Evolutionary conservation across 2,329 filamentous ascomycete genomes (phyloP).

Genomic region (Leptosphaerulina australis): DNA sequence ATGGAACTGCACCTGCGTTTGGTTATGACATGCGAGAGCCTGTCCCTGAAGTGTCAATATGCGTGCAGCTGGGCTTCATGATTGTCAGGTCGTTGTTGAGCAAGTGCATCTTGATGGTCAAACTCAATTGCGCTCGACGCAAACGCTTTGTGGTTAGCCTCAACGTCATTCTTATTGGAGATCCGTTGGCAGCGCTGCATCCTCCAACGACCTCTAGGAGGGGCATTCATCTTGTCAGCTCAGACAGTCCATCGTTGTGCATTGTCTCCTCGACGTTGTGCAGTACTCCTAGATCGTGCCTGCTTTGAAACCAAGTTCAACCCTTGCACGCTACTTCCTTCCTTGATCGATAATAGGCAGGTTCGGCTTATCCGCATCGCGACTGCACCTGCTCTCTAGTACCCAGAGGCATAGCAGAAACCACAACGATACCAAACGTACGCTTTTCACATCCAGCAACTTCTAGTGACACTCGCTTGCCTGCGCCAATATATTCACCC

Average conservation of each 20-base stretch:
- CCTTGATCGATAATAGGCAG: slow-evolving; percentile 11
- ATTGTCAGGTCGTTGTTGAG: not conserved
- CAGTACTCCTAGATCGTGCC: not conserved
- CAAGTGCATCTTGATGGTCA: not conserved
- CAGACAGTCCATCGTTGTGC: not conserved
- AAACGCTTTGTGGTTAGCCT: slow-evolving; percentile 7
- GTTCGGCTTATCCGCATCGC: slow-evolving; percentile 11
- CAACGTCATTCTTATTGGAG: slow-evolving; percentile 16
- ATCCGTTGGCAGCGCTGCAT: slow-evolving; percentile 12
- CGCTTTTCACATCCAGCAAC: slow-evolving; percentile 22
- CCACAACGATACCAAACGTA: slow-evolving; percentile 12
- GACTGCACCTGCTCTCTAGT: slow-evolving; percentile 10
- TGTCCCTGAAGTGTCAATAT: not conserved
- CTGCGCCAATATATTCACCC: slow-evolving; percentile 24
- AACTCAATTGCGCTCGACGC: not conserved
- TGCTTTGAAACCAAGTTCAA: slow-evolving; percentile 10
- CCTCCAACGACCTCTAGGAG: slow-evolving; percentile 4
- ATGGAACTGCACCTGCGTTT: too few species aligned
- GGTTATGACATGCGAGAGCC: not conserved
- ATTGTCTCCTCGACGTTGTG: slow-evolving; percentile 3
- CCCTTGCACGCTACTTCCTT: slow-evolving; percentile 15
- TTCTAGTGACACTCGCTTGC: slow-evolving; percentile 33
- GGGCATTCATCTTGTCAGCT: not conserved
- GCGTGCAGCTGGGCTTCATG: too few species aligned
- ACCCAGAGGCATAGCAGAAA: slow-evolving; percentile 2